phyloP scores from a whole-genome alignment of 768 basidiomycete species.

The Rhizopogon salebrosus region DNA sequence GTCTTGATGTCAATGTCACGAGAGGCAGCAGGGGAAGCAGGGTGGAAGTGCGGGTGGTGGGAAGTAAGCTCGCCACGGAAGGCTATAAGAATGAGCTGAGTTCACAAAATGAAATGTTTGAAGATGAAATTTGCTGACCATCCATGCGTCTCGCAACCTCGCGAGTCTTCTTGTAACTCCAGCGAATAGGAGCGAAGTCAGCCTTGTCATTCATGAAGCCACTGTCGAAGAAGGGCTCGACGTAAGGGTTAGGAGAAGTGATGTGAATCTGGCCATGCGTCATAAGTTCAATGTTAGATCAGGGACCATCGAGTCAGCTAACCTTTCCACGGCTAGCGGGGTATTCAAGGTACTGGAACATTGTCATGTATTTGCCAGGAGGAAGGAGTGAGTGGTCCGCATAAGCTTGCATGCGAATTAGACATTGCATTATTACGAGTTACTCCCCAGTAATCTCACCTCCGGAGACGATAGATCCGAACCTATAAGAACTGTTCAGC shows the following conservation, averaged over 20 bases:
- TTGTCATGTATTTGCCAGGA: constrained; percentile 67
- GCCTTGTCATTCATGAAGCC: constrained; percentile 82
- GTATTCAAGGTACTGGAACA: constrained; percentile 78
- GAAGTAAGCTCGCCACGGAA: constrained; percentile 70
- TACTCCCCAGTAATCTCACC: constrained; percentile 24
- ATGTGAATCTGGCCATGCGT: constrained; percentile 50
- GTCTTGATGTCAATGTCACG: constrained; percentile 65
- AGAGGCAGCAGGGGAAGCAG: constrained; percentile 53
- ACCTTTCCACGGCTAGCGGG: constrained; percentile 70
- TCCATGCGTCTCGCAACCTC: constrained; percentile 72
- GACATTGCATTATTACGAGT: not conserved
- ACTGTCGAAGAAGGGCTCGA: constrained; percentile 59
- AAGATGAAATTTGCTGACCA: constrained; percentile 27
- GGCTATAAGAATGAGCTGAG: constrained; percentile 28
- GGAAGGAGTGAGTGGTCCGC: constrained; percentile 68
- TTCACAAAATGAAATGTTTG: not conserved
- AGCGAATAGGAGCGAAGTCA: constrained; percentile 69
- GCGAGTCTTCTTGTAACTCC: constrained; percentile 76
- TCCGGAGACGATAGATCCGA: constrained; percentile 63
- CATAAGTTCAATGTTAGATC: not conserved
- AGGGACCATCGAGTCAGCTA: not conserved
- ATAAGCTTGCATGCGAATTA: constrained; percentile 37
- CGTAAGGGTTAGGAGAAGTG: constrained; percentile 53
- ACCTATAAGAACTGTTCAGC: constrained; percentile 27
- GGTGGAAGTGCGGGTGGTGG: constrained; percentile 73